Percentiles rank a stretch among this genome's conserved stretches.
These are phyloP conservation scores for Coemansia sp. DNA, from an alignment of 192 early-diverging fungal species.

Conservation along the genomic window DNA sequence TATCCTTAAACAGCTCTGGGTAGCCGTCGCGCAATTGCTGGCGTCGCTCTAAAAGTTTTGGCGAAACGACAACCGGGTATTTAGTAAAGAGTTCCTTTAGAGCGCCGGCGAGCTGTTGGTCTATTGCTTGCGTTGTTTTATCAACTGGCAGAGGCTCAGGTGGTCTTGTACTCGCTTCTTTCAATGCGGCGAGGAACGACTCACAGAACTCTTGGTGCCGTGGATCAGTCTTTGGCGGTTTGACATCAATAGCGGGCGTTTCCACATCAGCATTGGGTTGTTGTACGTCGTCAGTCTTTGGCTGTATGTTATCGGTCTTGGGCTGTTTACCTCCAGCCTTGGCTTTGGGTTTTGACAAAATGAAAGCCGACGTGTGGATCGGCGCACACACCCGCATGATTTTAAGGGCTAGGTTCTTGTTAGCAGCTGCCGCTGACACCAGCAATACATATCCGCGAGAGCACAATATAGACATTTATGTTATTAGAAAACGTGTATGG, in stretches of 20 bases:
- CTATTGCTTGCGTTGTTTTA: constrained; percentile 1
- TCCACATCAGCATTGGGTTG: background rate
- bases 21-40: constrained; percentile 24
- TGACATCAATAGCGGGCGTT: background rate
- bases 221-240: background rate
- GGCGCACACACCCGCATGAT: background rate
- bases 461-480: background rate
- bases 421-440: background rate
- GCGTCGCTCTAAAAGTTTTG: constrained; percentile 32
- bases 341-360: background rate
- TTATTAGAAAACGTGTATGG: background rate
- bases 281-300: background rate
- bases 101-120: constrained; percentile 19
- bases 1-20: constrained; percentile 36
- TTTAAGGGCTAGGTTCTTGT: background rate
- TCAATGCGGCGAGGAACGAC: constrained; percentile 16
- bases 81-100: constrained; percentile 21
- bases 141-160: background rate
- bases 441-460: background rate
- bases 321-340: background rate
- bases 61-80: constrained; percentile 21
- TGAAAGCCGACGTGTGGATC: background rate
- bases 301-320: background rate
- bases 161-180: background rate
- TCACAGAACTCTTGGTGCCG: constrained; percentile 25